Base-by-base conservation (phyloP, 2,329 filamentous ascomycete genomes). In the Fusarium sp. region DNA sequence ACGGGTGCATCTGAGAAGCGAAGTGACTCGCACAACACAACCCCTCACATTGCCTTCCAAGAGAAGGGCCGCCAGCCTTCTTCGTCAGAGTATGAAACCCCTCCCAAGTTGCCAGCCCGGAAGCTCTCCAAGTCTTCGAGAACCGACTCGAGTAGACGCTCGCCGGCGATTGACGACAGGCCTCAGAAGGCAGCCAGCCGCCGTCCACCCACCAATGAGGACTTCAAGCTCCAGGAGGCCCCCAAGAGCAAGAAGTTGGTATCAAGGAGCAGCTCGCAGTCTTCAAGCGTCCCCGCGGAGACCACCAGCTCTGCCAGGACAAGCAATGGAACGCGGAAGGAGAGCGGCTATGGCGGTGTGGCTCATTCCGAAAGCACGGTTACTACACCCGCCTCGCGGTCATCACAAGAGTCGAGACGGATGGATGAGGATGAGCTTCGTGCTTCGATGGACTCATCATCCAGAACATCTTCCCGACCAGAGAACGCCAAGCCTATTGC, bases 31-130 rank as follows among this genome's bases (percentile, higher is more conserved):
- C 85, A 86, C 65, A 81, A 85, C 68, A 89, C 91, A 3, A 95
- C 94, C 18, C 94, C 95, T n/a, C 95, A 98, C 79, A 97, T 97
- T 77, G 93, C 95, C 25, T 97, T 95, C 80, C 95, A 97, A 81
- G 94, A 97, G 78, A 97, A 95, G 82, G 90, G 91, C 2, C 90
- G 93, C 3, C 80, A 83, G 56, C 35, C 78, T 20, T 91, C 91
- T 1, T 90, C 91, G 13, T 84, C 77, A 25, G 77, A 90, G 27
- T 86, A 90, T 33, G 88, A 88, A 40, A 85, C 87, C 2, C 85
- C 89, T 56, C 83, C 86, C 27, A 91, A 86, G 78, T 82, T 84
- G 58, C 84, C 85, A 11, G 38, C 69, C n/a, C 69, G 77, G 10
- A 79, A 77, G 52, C 66, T 82, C 80, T 71, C 88, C 83, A 77